Evolutionary conservation across 495 filamentous ascomycete species (phyloP).

Genomic region (Tuber microsphaerosporum): DNA sequence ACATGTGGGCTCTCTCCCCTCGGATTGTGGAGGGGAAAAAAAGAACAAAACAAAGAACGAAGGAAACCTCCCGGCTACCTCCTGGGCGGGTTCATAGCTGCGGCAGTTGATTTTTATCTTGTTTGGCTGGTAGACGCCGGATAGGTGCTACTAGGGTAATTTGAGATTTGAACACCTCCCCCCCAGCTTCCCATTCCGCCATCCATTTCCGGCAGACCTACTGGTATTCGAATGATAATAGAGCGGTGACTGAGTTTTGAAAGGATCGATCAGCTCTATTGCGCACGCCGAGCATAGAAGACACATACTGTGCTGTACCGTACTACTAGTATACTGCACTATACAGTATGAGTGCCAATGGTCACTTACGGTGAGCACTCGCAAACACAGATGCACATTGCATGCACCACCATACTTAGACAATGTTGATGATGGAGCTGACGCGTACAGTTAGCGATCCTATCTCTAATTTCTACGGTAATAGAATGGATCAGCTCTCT

Average conservation of each 20-base stretch:
- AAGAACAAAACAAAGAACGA: not conserved
- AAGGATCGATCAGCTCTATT: not conserved
- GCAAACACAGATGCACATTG: not conserved
- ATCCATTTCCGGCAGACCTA: not conserved
- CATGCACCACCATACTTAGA: not conserved
- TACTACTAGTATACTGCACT: not conserved
- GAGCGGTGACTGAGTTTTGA: not conserved
- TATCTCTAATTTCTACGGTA: not conserved
- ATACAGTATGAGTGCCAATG: not conserved
- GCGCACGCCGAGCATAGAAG: not conserved
- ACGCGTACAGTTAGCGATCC: not conserved
- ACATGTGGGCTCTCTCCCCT: not conserved
- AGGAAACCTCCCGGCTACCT: not conserved
- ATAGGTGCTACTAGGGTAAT: no score
- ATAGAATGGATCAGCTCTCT: not conserved
- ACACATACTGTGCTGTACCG: not conserved
- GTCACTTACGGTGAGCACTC: not conserved
- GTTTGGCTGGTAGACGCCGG: no score
- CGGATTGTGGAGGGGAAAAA: not conserved
- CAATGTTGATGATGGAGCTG: not conserved
- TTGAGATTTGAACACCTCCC: no score
- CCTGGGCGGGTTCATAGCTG: not conserved
- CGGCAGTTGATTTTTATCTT: no score
- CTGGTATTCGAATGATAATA: not conserved
- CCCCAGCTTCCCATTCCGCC: not conserved